phyloP scores from a whole-genome alignment of 805 yeast genomes.

The Ogataea ramenticola region DNA sequence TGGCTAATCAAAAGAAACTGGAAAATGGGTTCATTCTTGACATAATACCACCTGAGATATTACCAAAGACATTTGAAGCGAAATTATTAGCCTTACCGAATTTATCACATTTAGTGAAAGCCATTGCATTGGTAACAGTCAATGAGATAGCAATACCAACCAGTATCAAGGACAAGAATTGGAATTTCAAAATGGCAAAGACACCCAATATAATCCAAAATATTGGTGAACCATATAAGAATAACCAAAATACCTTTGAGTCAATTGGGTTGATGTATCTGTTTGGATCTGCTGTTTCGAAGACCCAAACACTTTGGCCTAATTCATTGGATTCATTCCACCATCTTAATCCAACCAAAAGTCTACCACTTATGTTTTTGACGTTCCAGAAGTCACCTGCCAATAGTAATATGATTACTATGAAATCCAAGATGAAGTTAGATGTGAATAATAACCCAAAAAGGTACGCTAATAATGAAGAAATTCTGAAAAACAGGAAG shows the following conservation, averaged over 20 bases:
- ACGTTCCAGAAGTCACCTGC: constrained; percentile 93
- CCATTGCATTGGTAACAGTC: constrained; percentile 77
- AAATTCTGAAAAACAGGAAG: constrained; percentile 54
- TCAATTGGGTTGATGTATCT: constrained; percentile 83
- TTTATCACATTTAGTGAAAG: constrained; percentile 87
- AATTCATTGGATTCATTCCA: constrained; percentile 78
- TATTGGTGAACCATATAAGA: constrained; percentile 68
- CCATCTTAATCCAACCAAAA: constrained; percentile 90
- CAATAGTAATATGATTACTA: constrained; percentile 62
- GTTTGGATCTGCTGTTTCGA: constrained; percentile 73
- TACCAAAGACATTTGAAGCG: constrained; percentile 51
- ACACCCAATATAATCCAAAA: constrained; percentile 71
- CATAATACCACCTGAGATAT: constrained; percentile 36
- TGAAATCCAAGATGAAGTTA: constrained; percentile 69
- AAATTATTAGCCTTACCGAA: constrained; percentile 76
- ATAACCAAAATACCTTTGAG: constrained; percentile 80
- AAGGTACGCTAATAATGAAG: constrained; percentile 59
- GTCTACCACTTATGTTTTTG: constrained; percentile 84
- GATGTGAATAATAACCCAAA: constrained; percentile 66
- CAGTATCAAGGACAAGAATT: constrained; percentile 58
- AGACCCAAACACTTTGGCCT: constrained; percentile 78
- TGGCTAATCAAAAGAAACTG: neutral
- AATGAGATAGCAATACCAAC: constrained; percentile 63
- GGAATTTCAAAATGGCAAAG: constrained; percentile 70
- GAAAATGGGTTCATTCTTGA: constrained; percentile 38